Evolutionary conservation across 495 filamentous ascomycete genomes (phyloP).

Genomic region (Neurospora sp.): DNA sequence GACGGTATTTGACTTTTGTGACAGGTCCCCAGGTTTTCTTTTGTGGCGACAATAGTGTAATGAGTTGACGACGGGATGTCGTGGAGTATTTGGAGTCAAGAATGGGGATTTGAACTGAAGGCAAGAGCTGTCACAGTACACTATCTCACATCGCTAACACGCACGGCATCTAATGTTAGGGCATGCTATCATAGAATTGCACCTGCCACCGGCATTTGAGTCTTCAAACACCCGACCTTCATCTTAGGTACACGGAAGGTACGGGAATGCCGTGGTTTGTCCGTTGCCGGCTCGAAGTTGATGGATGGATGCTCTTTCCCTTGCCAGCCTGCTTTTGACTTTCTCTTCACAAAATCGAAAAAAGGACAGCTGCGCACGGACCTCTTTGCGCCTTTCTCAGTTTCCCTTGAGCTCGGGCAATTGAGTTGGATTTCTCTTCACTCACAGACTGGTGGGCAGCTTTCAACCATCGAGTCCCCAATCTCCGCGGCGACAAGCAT

Average conservation of each 20-base stretch:
- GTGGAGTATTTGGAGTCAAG: neutral
- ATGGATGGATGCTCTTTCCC: neutral
- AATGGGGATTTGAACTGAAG: neutral
- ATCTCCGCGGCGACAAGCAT: neutral
- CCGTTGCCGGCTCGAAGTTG: neutral
- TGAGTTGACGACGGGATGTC: neutral
- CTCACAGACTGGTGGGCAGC: neutral
- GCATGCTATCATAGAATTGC: neutral
- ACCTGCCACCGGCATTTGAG: neutral
- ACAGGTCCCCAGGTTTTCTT: neutral
- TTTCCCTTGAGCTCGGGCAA: neutral
- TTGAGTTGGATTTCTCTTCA: neutral
- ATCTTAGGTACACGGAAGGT: neutral
- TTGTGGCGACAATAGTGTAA: neutral
- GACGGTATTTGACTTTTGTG: neutral
- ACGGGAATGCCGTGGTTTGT: neutral
- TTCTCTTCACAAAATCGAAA: neutral
- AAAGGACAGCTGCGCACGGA: neutral
- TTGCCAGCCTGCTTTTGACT: neutral
- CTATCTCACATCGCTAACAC: neutral
- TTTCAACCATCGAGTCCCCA: neutral
- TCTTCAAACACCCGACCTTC: neutral
- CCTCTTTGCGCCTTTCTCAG: neutral
- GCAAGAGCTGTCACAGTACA: neutral
- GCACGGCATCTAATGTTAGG: neutral